Evolutionary conservation across 1,284 basidiomycete species (phyloP), one percentile per base, ranked within the genome.

Genomic region (Chondrostereum purpureum): DNA sequence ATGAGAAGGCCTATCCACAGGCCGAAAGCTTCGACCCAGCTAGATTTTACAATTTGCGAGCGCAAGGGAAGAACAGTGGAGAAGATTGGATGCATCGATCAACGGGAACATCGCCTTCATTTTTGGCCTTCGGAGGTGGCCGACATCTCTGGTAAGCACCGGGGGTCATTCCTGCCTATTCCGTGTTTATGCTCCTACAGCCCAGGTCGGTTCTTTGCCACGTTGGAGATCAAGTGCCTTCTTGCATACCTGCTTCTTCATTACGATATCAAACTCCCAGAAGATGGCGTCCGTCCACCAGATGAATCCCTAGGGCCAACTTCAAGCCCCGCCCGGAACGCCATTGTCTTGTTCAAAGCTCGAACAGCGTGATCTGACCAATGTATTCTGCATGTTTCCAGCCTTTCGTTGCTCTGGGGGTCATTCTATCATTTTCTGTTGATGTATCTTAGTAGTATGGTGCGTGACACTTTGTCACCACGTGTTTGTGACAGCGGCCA

Each of bases 1-100:
- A 73, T 47, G 57, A 58, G 20, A 55, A 53, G 16, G 50, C 54
- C 42, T 73, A 68, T 47, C 50, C 53, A 31, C 8, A 31, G 8
- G 27, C 27, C n/a, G 8, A 31, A 8, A 31, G 8, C 27, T 41
- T 41, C 39, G 13, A 23, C 10, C 16, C 16, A 13, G 20, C n/a
- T 13, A 17, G 39, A 3, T 41, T 21, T 22, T 39, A 14, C 16
- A 12, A 18, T 12, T 4, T 39, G 37, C 37, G 37, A 12, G 6
- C 13, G n/a, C n/a, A 14, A n/a, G 33, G 16, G 16, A 16, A 34
- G 33, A 3, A 34, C 13, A 39, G 3, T 21, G 39, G 18, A 41
- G 11, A 23, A 21, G 16, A n/a, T 17, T n/a, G 17, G 13, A 23
- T 21, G 17, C 22, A 12, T 19, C 18, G 22, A 2, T 21, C 23